A percentile compares a stretch with the other conserved stretches of the same genome.
Evolutionary conservation across 2,329 filamentous ascomycete genomes (phyloP).

Genomic region (Biscogniauxia mediterranea): DNA sequence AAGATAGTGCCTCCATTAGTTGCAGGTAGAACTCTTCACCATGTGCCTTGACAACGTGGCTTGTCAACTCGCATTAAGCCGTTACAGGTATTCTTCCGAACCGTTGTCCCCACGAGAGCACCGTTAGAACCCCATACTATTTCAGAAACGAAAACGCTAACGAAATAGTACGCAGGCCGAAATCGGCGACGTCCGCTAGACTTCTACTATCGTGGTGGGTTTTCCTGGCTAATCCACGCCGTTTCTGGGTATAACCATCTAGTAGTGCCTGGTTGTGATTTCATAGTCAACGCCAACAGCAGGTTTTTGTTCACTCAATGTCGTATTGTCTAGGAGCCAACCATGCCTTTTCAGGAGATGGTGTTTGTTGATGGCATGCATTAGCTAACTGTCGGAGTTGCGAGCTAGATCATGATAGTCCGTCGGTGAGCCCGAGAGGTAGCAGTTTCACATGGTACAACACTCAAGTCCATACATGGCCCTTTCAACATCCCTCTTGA

Average conservation of each 20-base stretch:
- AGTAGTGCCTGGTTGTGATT: not conserved
- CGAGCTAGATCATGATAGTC: not conserved
- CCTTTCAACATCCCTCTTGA: slow-evolving; percentile 84
- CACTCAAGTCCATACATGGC: slow-evolving; percentile 98
- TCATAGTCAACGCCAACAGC: not conserved
- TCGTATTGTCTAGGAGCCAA: not conserved
- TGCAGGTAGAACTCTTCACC: not conserved
- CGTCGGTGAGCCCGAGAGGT: not conserved
- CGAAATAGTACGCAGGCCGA: not conserved
- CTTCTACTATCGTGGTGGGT: not conserved
- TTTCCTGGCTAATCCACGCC: not conserved
- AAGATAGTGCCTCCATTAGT: not conserved
- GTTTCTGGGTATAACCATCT: not conserved
- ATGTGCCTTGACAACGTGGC: not conserved
- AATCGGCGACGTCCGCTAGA: not conserved
- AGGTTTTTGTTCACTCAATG: not conserved
- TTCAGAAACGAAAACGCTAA: not conserved
- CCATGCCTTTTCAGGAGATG: not conserved
- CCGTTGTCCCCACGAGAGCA: not conserved
- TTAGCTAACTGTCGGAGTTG: not conserved
- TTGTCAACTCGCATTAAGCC: not conserved
- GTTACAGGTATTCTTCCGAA: not conserved
- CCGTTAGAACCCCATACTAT: not conserved
- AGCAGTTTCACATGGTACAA: slow-evolving; percentile 63
- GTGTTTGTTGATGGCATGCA: not conserved